Evolutionary conservation across 768 basidiomycete species (phyloP).

Genomic region (Tricholoma sp.): DNA sequence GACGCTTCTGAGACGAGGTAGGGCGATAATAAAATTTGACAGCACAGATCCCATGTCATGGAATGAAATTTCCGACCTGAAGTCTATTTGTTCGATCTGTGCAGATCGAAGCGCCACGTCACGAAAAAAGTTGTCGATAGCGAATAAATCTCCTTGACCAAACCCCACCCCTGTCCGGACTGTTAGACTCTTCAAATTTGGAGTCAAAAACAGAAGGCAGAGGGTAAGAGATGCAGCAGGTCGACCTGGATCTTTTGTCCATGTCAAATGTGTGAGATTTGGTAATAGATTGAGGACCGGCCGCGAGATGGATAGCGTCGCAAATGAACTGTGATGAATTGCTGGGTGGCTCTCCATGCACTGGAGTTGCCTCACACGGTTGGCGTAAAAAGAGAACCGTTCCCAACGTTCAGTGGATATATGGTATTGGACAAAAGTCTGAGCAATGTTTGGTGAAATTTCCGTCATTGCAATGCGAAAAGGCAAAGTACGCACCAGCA

Average conservation of each 20-base stretch:
- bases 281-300: constrained; percentile 11
- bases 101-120: constrained; percentile 7
- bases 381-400: constrained; percentile 17
- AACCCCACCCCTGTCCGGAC: constrained; percentile 5
- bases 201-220: constrained; percentile 10
- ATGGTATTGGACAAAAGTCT: constrained; percentile 12
- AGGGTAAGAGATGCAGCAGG: constrained; percentile 7
- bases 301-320: constrained; percentile 9
- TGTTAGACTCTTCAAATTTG: constrained; percentile 7
- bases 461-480: background rate
- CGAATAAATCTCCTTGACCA: constrained; percentile 8
- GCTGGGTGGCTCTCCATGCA: constrained; percentile 10
- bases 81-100: constrained; percentile 8
- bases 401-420: constrained; percentile 15
- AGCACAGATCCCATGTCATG: constrained; percentile 8
- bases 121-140: constrained; percentile 11
- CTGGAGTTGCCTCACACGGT: constrained; percentile 17
- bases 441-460: background rate
- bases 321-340: constrained; percentile 5
- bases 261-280: constrained; percentile 13
- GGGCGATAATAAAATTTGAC: constrained; percentile 6
- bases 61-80: constrained; percentile 6
- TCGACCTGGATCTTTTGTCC: constrained; percentile 7
- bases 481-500: constrained; percentile 3
- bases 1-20: constrained; percentile 10